Percentiles rank a stretch among this genome's conserved stretches.
phyloP scores from a whole-genome alignment of 2,329 filamentous ascomycete species.

The Colletotrichum eremochloae region DNA sequence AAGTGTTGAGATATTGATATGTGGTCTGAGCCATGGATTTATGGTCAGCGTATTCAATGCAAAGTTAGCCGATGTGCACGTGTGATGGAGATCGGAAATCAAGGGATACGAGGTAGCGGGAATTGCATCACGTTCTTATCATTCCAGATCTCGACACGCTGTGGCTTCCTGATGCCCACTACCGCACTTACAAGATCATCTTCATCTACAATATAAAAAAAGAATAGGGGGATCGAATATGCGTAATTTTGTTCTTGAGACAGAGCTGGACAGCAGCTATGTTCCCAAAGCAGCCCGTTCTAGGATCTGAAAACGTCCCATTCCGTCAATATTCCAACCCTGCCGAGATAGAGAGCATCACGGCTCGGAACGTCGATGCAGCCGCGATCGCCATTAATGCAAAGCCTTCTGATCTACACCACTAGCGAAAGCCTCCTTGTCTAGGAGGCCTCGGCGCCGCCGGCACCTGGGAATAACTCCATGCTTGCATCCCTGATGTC shows the following conservation, averaged over 20 bases:
- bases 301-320: neutral
- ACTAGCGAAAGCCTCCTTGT: neutral
- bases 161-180: neutral
- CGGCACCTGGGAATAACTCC: neutral
- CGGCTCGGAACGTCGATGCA: neutral
- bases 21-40: conserved; percentile 3
- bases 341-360: neutral
- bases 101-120: too few species aligned
- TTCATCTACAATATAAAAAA: neutral
- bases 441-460: neutral
- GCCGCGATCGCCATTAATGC: neutral
- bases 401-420: neutral
- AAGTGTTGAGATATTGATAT: conserved; percentile 15
- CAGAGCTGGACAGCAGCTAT: neutral
- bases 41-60: neutral
- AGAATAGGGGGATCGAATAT: neutral
- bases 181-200: neutral
- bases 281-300: neutral
- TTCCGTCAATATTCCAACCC: neutral
- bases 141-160: neutral
- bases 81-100: neutral
- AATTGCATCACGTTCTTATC: neutral
- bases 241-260: neutral
- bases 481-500: conserved; percentile 7
- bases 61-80: neutral